Evolutionary conservation across 352 stramenopile genomes (phyloP).

Genomic region (Phytophthora kernoviae): DNA sequence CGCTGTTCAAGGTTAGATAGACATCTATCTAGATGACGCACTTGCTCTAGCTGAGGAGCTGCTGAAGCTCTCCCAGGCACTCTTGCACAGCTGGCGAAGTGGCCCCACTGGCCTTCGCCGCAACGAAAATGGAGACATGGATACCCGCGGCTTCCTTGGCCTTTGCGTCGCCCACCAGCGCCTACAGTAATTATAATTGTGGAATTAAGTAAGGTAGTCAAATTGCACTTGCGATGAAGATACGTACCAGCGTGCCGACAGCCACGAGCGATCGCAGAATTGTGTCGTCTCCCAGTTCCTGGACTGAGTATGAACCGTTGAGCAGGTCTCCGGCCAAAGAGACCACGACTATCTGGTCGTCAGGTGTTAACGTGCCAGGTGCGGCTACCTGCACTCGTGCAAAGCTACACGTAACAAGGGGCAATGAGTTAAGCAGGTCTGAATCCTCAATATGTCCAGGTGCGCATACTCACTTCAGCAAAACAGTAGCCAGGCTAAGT

Average conservation of each 20-base stretch:
- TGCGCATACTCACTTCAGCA: constrained; percentile 66
- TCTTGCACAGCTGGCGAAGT: constrained; percentile 51
- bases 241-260: constrained; percentile 71
- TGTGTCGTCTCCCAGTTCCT: constrained; percentile 79
- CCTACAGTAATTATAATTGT: constrained; percentile 25
- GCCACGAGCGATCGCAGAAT: constrained; percentile 70
- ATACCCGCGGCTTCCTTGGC: constrained; percentile 53
- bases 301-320: constrained; percentile 51
- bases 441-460: not conserved
- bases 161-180: constrained; percentile 40
- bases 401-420: constrained; percentile 36
- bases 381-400: constrained; percentile 40
- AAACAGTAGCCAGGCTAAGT: constrained; percentile 67
- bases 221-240: constrained; percentile 2
- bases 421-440: constrained; percentile 8
- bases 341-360: constrained; percentile 57
- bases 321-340: constrained; percentile 58
- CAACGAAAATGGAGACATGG: constrained; percentile 59
- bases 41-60: constrained; percentile 25
- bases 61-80: constrained; percentile 62
- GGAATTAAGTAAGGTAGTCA: not conserved
- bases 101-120: constrained; percentile 48
- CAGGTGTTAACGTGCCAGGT: constrained; percentile 37
- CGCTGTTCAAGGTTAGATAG: not conserved
- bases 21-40: too few species aligned